Percentiles rank a stretch among this genome's conserved stretches.
Conservation (phyloP, 768 basidiomycete species). For the Kwoniella pini region DNA sequence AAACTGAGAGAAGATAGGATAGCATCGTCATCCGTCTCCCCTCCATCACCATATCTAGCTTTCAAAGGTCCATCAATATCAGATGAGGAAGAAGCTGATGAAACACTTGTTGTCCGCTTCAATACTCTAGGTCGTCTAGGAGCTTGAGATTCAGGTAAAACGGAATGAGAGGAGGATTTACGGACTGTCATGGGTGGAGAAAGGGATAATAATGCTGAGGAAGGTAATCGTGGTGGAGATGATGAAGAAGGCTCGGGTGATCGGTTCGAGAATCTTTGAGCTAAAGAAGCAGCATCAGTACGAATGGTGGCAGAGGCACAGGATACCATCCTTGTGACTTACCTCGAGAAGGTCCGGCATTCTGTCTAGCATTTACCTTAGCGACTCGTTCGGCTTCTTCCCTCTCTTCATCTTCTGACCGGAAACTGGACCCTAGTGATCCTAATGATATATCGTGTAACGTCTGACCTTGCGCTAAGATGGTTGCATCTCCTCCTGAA, state of each 20-base stretch:
- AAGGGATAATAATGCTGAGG: slow-evolving; percentile 30
- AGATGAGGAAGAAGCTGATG: slow-evolving; percentile 20
- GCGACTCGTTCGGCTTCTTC: slow-evolving; percentile 7
- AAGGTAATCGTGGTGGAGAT: slow-evolving; percentile 25
- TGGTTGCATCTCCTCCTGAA: slow-evolving; percentile 35
- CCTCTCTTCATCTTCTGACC: slow-evolving; percentile 40
- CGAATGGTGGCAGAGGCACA: not conserved
- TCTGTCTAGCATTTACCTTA: not conserved
- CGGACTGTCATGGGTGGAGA: slow-evolving; percentile 43
- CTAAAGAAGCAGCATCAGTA: not conserved
- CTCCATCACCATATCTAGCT: slow-evolving; percentile 28
- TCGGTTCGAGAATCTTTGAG: slow-evolving; percentile 17
- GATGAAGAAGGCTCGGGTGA: slow-evolving; percentile 37
- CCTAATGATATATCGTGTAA: slow-evolving; percentile 47
- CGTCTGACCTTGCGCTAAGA: slow-evolving; percentile 41
- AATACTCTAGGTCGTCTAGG: slow-evolving; percentile 35
- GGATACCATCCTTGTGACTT: too few species aligned
- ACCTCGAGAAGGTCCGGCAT: not conserved
- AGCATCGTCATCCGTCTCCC: slow-evolving; percentile 36
- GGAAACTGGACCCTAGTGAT: slow-evolving; percentile 45
- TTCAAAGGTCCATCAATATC: slow-evolving; percentile 24
- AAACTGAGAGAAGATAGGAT: slow-evolving; percentile 25
- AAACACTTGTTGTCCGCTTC: slow-evolving; percentile 24
- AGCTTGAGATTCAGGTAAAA: slow-evolving; percentile 36
- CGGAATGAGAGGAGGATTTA: slow-evolving; percentile 39